Base-by-base conservation (phyloP, 2,329 filamentous ascomycete genomes). In the Colletotrichum acutatum region DNA sequence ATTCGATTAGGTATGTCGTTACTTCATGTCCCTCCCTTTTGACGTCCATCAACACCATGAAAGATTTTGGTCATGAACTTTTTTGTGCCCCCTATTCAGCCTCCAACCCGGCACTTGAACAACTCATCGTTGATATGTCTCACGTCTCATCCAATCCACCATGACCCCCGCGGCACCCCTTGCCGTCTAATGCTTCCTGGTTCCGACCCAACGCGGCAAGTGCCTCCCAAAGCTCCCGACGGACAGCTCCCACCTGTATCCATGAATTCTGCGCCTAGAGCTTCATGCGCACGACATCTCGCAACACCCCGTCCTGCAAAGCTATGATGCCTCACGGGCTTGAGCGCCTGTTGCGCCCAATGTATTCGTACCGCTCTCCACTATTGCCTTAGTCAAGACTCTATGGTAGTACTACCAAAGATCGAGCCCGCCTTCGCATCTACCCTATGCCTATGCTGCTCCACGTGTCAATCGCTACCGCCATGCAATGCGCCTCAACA, bases 381-480 rank as follows among this genome's bases (percentile, higher is more conserved):
- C 37, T 42, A 34, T 5, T 34, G 32, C 32, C 32, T 34, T 34
- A 42, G 37, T 42, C 37, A 16, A 34, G 32, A 34, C 32, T 42
- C 37, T 7, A 42, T 42, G 11, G 32, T 34, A 11, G 34, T 42
- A 42, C 37, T 42, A n/a, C 63, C 69, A 59, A 72, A 37, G 58
- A 53, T 60, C 60, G 19, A 30, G 42, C 46, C 66, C 59, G 28
- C 54, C 19, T 54, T 69, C 26, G 22, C 32, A 37, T 64, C 54
- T 16, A 34, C 24, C 32, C 32, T 34, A 34, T 34, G 32, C 32
- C 32, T 34, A 12, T 34, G 32, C 64, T n/a, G 42, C 28, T 60
- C 69, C 65, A 72, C 58, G 65, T 68, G 69, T 72, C 69, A 72
- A 59, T 24, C 64, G 26, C 64, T 58, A 34, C 57, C 34, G 58